phyloP scores from a whole-genome alignment of 257 asterid species.

The Henckelia pumila region DNA sequence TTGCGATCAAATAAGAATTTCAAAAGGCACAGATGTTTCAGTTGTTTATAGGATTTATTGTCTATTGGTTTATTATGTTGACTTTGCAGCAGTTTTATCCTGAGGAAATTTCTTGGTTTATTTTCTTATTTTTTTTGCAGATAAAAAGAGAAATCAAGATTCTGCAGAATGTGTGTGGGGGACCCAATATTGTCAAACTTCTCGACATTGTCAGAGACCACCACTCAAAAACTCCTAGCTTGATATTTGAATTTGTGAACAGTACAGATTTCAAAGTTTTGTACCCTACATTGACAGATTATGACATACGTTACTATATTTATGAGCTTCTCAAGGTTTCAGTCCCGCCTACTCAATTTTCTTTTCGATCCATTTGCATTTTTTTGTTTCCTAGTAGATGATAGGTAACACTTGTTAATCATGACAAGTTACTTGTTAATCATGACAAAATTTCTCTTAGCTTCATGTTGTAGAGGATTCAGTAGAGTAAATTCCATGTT shows the following conservation, averaged over 20 bases:
- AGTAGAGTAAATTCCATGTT: not conserved
- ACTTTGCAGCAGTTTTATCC: constrained; percentile 11
- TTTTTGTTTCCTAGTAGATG: not conserved
- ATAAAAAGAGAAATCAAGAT: constrained; percentile 79
- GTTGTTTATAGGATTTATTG: not conserved
- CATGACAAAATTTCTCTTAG: constrained; percentile 3
- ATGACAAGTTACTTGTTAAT: not conserved
- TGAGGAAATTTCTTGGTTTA: not conserved
- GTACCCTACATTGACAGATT: constrained; percentile 76
- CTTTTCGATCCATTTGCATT: not conserved
- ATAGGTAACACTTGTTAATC: constrained; percentile 1
- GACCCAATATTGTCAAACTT: constrained; percentile 71
- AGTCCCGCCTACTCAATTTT: not conserved
- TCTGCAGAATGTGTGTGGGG: constrained; percentile 74
- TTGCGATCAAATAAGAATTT: not conserved
- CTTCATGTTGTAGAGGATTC: not conserved
- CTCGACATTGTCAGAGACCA: constrained; percentile 72
- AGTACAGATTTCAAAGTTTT: constrained; percentile 78
- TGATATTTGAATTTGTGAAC: constrained; percentile 74
- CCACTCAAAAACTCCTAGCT: constrained; percentile 81
- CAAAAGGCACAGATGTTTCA: not conserved
- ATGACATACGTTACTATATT: constrained; percentile 79
- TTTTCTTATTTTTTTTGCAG: constrained; percentile 32
- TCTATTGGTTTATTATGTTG: constrained; percentile 14
- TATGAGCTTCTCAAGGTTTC: constrained; percentile 77